Percentiles rank a stretch among this genome's conserved stretches.
phyloP scores from a whole-genome alignment of 2,329 filamentous ascomycete species.

The Dactylellina drechsleri region DNA sequence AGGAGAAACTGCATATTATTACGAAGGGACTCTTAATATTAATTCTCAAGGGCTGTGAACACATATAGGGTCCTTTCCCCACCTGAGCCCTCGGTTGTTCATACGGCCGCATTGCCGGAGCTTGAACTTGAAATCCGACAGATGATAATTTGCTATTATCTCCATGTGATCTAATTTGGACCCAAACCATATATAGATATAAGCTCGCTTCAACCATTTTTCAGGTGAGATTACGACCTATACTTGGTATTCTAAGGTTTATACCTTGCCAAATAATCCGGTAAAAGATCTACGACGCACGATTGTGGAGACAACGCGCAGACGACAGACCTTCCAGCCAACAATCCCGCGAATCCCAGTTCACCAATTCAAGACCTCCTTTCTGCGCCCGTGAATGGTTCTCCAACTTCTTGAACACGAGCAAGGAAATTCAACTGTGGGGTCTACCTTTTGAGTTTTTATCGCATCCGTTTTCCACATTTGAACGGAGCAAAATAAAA shows the following conservation, averaged over 20 bases:
- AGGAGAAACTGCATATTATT: too few relatives aligned
- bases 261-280: too few relatives aligned
- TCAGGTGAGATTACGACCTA: too few relatives aligned
- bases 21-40: too few relatives aligned
- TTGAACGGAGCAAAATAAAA: neutral
- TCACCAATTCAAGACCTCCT: neutral
- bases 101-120: neutral
- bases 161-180: slow-evolving; percentile 32
- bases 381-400: slow-evolving; percentile 6
- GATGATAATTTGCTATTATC: slow-evolving; percentile 6
- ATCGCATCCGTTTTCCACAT: neutral
- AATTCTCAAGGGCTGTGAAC: neutral
- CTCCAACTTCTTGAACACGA: neutral
- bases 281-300: slow-evolving; percentile 52
- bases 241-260: too few relatives aligned
- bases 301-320: slow-evolving; percentile 39
- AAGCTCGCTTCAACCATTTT: slow-evolving; percentile 13
- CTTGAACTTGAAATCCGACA: neutral
- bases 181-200: slow-evolving; percentile 37
- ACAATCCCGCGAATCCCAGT: slow-evolving; percentile 14
- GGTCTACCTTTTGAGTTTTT: neutral
- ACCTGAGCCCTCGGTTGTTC: slow-evolving; percentile 1
- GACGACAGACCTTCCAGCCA: neutral
- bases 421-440: neutral
- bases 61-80: neutral